Conservation (phyloP, 495 filamentous ascomycete species). For the Xylaria flabelliformis region DNA sequence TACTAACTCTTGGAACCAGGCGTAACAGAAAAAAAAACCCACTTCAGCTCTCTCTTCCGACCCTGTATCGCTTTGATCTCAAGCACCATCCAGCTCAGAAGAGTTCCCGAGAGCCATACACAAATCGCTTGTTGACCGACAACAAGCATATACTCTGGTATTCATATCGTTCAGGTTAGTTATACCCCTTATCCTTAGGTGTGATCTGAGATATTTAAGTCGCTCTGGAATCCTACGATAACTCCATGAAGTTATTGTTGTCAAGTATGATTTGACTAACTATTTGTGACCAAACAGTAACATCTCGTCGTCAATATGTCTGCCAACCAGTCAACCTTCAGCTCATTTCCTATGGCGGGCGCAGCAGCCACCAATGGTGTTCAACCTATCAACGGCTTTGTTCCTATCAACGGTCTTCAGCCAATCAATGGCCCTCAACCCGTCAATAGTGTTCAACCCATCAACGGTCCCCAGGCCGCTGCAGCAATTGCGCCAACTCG, state of each 20-base stretch:
- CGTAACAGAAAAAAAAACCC: background rate
- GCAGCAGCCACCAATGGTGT: no score
- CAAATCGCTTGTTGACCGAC: background rate
- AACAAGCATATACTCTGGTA: background rate
- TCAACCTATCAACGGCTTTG: no score
- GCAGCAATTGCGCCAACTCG: background rate
- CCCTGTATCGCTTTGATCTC: background rate
- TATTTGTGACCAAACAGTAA: background rate
- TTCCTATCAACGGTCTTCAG: no score
- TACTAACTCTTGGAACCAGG: background rate
- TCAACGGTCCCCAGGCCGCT: background rate
- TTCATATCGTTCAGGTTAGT: background rate
- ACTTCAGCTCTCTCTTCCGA: background rate
- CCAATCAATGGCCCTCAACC: no score
- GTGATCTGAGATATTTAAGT: background rate
- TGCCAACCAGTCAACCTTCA: background rate
- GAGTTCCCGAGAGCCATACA: background rate
- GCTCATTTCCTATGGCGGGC: no score
- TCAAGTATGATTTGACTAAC: background rate
- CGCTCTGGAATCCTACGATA: background rate
- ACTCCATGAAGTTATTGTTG: background rate
- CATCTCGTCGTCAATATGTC: background rate
- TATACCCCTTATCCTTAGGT: background rate
- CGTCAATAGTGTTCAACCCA: background rate
- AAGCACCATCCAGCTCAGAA: background rate